phyloP scores from a whole-genome alignment of 345 rosid genomes.

The Citrus maxima region DNA sequence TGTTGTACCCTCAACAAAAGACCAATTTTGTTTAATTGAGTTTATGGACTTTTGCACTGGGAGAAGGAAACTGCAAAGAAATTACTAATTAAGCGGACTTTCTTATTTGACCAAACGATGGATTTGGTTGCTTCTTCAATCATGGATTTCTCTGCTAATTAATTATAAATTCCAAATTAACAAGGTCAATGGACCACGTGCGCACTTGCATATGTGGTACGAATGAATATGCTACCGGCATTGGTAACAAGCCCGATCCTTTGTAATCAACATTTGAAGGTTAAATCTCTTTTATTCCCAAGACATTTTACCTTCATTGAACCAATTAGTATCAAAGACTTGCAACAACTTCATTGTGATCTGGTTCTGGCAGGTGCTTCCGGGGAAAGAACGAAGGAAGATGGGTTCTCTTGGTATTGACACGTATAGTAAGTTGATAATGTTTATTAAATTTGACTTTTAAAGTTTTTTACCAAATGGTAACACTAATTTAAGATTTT shows the following conservation, averaged over 20 bases:
- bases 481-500: too few species aligned
- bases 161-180: background rate
- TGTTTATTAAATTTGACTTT: too few species aligned
- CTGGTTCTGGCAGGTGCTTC: too few species aligned
- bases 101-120: background rate
- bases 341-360: too few species aligned
- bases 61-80: background rate
- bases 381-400: too few species aligned
- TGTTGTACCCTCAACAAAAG: background rate
- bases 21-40: background rate
- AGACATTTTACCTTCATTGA: too few species aligned
- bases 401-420: too few species aligned
- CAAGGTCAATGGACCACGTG: background rate
- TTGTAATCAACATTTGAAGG: too few species aligned
- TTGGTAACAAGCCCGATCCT: background rate
- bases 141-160: background rate
- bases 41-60: background rate
- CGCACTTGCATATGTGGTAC: background rate
- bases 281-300: too few species aligned
- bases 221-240: background rate
- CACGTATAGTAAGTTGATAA: too few species aligned
- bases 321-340: too few species aligned
- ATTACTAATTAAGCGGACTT: background rate
- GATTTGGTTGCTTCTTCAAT: background rate
- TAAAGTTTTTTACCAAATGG: too few species aligned